Base-by-base conservation (phyloP, 768 basidiomycete species). In the Kwoniella pini region DNA sequence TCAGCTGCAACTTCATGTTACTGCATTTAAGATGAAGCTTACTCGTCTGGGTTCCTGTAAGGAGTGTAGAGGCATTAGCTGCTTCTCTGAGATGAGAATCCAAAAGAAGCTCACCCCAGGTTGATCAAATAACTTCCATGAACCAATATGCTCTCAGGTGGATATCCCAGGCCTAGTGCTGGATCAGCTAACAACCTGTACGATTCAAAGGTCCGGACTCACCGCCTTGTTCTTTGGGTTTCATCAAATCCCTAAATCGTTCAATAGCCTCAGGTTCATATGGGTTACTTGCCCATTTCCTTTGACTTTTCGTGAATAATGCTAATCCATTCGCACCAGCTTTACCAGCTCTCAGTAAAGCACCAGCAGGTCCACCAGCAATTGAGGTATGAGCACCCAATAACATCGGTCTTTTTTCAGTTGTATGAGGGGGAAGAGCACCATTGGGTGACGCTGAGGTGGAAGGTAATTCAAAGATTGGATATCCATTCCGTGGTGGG, bases 101-200 rank as follows among this genome's bases (percentile, higher is more conserved):
- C 0, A 31, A 46, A 6, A 15, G 54, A 9, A 39, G 67, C 61
- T 61, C 54, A 63, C 40, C 86, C 91, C 1, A 92, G 82, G 70
- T 93, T 93, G 49, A 92, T 83, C 27, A 93, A 83, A 74, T 92
- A 93, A 65, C 85, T 90, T 27, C 89, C 90, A 65, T 93, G 91
- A 0, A 90, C 90, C 2, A 94, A 79, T 1, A 92, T 81, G 60
- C 87, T 79, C n/a, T 80, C 78, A 2, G 83, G 78, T 0, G 83
- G 79, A 72, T 91, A 91, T 1, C 84, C 84, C 60, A 86, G 83
- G 27, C 75, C 77, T 78, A 54, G 19, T 42, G 40, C n/a, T 12
- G 31, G 38, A 10, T 28, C 19, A 3, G 17, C 21, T 17, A 0
- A n/a, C 40, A 24, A 12, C 44, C 10, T 33, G 5, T 36, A 1